A percentile compares a stretch with the other conserved stretches of the same genome.
phyloP scores from a whole-genome alignment of 768 basidiomycete genomes.

The Leccinum ochraceum region DNA sequence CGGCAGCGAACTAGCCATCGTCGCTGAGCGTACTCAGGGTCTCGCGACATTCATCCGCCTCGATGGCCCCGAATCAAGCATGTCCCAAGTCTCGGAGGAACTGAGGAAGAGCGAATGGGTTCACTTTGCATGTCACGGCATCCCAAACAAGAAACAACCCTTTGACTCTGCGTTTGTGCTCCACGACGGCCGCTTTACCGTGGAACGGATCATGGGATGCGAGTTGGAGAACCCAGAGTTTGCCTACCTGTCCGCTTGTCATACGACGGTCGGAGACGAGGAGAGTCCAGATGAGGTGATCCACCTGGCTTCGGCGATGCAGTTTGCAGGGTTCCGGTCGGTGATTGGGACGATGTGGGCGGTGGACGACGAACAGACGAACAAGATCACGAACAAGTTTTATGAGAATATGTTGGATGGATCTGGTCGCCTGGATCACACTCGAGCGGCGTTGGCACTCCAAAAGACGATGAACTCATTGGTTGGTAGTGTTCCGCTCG shows the following conservation, averaged over 20 bases:
- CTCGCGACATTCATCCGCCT: not conserved
- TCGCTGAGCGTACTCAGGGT: not conserved
- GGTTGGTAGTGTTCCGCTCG: no score
- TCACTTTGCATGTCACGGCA: not conserved
- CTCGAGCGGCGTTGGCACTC: no score
- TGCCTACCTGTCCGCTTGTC: not conserved
- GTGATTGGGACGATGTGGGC: not conserved
- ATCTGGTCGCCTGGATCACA: no score
- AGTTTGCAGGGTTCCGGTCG: not conserved
- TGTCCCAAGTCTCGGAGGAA: not conserved
- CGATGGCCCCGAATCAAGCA: not conserved
- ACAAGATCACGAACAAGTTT: not conserved
- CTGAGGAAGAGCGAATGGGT: not conserved
- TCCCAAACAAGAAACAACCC: not conserved
- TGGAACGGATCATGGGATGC: not conserved
- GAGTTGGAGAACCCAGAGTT: not conserved
- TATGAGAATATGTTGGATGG: no score
- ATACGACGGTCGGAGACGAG: not conserved
- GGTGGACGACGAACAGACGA: not conserved
- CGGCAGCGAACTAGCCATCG: not conserved
- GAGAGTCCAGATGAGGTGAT: not conserved
- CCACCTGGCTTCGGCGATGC: not conserved
- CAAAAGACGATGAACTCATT: no score
- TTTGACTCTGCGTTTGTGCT: not conserved
- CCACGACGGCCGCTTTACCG: not conserved